Evolutionary conservation across 306 rosid species (phyloP).

Genomic region (Amphicarpaea edgeworthii): DNA sequence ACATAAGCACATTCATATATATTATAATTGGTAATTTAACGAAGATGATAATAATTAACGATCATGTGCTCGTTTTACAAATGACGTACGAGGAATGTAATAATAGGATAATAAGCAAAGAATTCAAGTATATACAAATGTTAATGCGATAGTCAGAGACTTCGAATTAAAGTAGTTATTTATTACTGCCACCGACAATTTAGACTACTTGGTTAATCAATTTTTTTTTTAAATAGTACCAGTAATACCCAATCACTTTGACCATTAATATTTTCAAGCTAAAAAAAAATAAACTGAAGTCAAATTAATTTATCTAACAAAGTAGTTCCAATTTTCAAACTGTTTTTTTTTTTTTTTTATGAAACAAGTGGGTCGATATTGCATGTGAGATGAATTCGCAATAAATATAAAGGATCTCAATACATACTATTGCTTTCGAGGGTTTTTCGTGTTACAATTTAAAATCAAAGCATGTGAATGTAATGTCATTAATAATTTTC

Average conservation of each 20-base stretch:
- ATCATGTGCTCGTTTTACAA: neutral
- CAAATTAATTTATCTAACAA: neutral
- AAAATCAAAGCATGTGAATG: no score
- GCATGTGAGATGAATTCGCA: neutral
- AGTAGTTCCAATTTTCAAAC: neutral
- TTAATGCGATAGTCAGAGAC: neutral
- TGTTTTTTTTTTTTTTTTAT: no score
- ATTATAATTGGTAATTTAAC: neutral
- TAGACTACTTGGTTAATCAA: slow-evolving; percentile 20
- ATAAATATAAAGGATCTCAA: neutral
- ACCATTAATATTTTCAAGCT: neutral
- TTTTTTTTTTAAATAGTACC: neutral
- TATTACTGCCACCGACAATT: slow-evolving; percentile 37
- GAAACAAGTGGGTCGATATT: neutral
- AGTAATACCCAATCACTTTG: neutral
- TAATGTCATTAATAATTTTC: no score
- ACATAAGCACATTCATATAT: neutral
- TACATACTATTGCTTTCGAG: neutral
- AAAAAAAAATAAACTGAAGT: neutral
- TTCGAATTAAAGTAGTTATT: neutral
- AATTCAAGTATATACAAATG: neutral
- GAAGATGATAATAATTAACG: neutral
- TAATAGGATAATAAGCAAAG: neutral
- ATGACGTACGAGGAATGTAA: neutral
- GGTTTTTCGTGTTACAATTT: no score